Evolutionary conservation across 176 grass and related monocot genomes (phyloP), one percentile per base, ranked within the genome.

Genomic region (Ananas comosus): DNA sequence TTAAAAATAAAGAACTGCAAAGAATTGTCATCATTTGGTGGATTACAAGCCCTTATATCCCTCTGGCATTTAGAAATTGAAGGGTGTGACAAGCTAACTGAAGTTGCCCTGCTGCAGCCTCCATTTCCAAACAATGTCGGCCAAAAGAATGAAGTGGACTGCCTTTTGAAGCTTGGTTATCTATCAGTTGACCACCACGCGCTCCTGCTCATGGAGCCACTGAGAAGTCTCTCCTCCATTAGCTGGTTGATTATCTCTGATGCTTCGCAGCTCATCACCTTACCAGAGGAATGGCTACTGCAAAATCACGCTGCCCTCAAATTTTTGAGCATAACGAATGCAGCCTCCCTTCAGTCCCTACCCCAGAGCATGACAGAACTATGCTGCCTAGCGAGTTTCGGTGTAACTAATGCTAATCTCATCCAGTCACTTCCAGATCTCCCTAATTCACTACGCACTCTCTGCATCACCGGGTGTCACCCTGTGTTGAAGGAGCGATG

Each of bases 11-110:
- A 22, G 7, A 6, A 18, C n/a, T 72, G 70, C 16, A 13, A 13
- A 58, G 24, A 48, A 11, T 10, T 72, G 42, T 13, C 53, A 72
- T 72, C 70, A 59, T 18, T 72, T 5, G 70, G 27, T 16, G 53
- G 53, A 48, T 49, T 72, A 18, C 56, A 54, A 48, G 53, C 53
- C 12, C 53, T 72, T 3, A 3, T 18, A 13, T n/a, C 13, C 53
- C 53, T 57, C 52, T 3, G 10, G 13, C 13, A 53, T 16, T 56
- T 11, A 4, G 53, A 2, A n/a, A 56, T 56, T 56, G n/a, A 16
- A 16, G n/a, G 4, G 9, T 56, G 52, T 13, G 52, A 3, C 52
- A 56, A 56, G 13, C n/a, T 56, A 12, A 56, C n/a, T 16, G 13
- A 23, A 23, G 22, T 23, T 23, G 22, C 22, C 22, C 22, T 23